Conservation (phyloP, 2,329 filamentous ascomycete species). For the Talaromyces sp. region DNA sequence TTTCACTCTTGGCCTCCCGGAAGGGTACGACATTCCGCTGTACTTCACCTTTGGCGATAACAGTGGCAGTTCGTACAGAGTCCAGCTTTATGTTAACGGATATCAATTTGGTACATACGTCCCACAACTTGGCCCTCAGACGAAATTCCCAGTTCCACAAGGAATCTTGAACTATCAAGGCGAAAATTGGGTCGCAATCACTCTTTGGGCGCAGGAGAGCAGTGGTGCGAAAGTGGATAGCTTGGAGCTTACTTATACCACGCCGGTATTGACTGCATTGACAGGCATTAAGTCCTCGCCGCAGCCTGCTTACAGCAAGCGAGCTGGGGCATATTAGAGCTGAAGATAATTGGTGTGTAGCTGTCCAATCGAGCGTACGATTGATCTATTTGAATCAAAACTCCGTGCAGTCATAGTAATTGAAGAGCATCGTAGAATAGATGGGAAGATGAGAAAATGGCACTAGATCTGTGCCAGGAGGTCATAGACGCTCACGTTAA, state of each 20-base stretch:
- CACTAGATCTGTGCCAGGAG: no score
- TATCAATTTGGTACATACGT: conserved; percentile 68
- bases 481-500: not conserved
- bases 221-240: conserved; percentile 56
- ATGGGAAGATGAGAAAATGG: no score
- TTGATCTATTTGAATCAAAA: not conserved
- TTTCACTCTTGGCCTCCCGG: conserved; percentile 51
- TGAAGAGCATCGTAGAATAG: no score
- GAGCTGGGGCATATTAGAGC: conserved; percentile 52
- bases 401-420: not conserved
- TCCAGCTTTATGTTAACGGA: conserved; percentile 69
- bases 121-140: conserved; percentile 75
- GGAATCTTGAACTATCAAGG: conserved; percentile 70
- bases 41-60: conserved; percentile 52
- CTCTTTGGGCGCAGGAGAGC: conserved; percentile 63
- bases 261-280: conserved; percentile 52
- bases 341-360: not conserved
- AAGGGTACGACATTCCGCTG: conserved; percentile 56
- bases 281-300: conserved; percentile 45
- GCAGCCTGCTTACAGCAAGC: conserved; percentile 46
- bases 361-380: not conserved
- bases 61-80: conserved; percentile 57
- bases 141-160: conserved; percentile 67
- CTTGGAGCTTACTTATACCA: conserved; percentile 50
- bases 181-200: conserved; percentile 65